phyloP scores from a whole-genome alignment of 2,329 filamentous ascomycete species.

The Gaeumannomyces tritici region DNA sequence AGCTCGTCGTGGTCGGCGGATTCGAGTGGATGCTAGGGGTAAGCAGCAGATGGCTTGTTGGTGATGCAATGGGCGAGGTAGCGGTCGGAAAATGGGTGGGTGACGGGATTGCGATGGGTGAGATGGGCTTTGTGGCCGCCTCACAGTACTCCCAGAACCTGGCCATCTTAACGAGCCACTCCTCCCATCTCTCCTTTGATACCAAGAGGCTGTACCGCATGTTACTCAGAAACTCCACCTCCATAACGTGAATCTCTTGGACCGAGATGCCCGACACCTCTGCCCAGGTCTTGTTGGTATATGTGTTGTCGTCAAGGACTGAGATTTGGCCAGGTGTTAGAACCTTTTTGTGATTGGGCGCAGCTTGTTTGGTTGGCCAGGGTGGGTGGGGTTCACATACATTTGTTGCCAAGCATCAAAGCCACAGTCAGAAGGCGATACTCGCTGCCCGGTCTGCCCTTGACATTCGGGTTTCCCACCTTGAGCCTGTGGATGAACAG shows the following conservation, averaged over 20 bases:
- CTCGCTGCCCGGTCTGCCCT: conserved; percentile 87
- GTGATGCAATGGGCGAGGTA: conserved; percentile 40
- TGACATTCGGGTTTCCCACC: conserved; percentile 77
- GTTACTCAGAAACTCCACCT: conserved; percentile 98
- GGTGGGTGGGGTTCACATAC: conserved; percentile 32
- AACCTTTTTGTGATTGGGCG: background rate
- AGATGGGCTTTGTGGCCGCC: conserved; percentile 40
- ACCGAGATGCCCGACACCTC: conserved; percentile 94
- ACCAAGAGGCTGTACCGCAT: conserved; percentile 91
- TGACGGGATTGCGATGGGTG: conserved; percentile 27
- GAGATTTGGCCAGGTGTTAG: conserved; percentile 11
- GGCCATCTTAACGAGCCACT: conserved; percentile 75
- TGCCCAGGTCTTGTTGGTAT: conserved; percentile 99
- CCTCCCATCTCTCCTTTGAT: conserved; percentile 75
- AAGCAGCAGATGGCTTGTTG: conserved; percentile 27
- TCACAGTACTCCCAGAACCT: conserved; percentile 80
- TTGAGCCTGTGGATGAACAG: conserved; percentile 92
- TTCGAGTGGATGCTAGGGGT: conserved; percentile 20
- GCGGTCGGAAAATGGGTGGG: conserved; percentile 27
- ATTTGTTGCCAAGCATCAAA: conserved; percentile 97
- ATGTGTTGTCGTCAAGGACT: conserved; percentile 97
- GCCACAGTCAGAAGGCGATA: conserved; percentile 89
- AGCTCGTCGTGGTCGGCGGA: conserved; percentile 22
- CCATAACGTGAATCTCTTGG: conserved; percentile 96
- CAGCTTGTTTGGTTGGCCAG: background rate